Conservation (phyloP, 495 filamentous ascomycete species). For the Penicillium antarcticum region DNA sequence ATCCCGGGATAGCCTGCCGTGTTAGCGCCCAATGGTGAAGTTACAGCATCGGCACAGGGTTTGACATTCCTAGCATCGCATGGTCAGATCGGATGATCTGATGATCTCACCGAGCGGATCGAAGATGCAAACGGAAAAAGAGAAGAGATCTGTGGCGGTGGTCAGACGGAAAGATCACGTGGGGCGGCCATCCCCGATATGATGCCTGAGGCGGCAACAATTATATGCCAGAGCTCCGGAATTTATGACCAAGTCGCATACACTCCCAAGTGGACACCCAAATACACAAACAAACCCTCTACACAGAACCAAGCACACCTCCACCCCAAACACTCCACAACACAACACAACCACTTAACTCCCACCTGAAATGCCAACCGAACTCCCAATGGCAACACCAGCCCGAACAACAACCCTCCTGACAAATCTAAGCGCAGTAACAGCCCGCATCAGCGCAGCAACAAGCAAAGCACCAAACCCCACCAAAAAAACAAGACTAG, state of each 20-base stretch:
- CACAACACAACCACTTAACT: slow-evolving; percentile 15
- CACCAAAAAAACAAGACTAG: slow-evolving; percentile 58
- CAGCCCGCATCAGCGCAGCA: slow-evolving; percentile 31
- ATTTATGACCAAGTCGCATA: background rate
- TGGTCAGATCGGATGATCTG: slow-evolving; percentile 15
- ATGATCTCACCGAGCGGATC: slow-evolving; percentile 11
- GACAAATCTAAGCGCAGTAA: slow-evolving; percentile 36
- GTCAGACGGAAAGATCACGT: background rate
- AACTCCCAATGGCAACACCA: slow-evolving; percentile 29
- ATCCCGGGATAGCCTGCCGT: slow-evolving; percentile 4
- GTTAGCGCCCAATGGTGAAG: slow-evolving; percentile 14
- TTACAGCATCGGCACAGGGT: background rate
- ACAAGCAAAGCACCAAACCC: slow-evolving; percentile 12
- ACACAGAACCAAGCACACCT: background rate
- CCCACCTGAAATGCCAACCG: slow-evolving; percentile 5
- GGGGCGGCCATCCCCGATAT: too few species aligned
- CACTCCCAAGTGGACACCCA: too few species aligned
- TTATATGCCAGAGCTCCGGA: background rate
- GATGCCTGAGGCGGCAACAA: too few species aligned
- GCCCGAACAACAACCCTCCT: slow-evolving; percentile 36
- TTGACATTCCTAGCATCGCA: slow-evolving; percentile 17
- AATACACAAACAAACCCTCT: background rate
- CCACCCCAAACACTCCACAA: background rate
- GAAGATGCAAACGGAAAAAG: slow-evolving; percentile 15
- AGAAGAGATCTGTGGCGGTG: background rate